Percentiles rank a stretch among this genome's conserved stretches.
Evolutionary conservation across 176 grass and related monocot species (phyloP).

Genomic region (Bothriochloa decipiens): DNA sequence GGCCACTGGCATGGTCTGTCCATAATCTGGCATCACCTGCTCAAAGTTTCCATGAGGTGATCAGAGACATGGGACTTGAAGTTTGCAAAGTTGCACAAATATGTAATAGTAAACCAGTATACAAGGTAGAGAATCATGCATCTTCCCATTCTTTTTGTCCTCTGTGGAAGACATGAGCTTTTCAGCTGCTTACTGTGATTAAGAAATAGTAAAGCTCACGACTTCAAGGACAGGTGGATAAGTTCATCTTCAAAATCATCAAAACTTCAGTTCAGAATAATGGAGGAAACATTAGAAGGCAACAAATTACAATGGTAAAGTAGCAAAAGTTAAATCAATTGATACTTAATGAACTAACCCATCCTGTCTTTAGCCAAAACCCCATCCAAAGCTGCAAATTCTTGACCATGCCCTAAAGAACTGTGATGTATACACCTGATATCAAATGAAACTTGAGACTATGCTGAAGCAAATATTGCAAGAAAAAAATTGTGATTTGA

Average conservation of each 20-base stretch:
- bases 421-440: slow-evolving; percentile 37
- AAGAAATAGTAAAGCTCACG: slow-evolving; percentile 43
- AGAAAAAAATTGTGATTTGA: slow-evolving; percentile 2
- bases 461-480: not conserved
- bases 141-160: slow-evolving; percentile 36
- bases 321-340: not conserved
- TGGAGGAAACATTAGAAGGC: slow-evolving; percentile 29
- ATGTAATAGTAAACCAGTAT: not conserved
- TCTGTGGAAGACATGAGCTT: slow-evolving; percentile 43
- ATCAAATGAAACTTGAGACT: slow-evolving; percentile 13
- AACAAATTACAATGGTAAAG: slow-evolving; percentile 10
- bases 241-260: slow-evolving; percentile 40
- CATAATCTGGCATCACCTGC: slow-evolving; percentile 37
- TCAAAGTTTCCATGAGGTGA: slow-evolving; percentile 1
- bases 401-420: slow-evolving; percentile 47
- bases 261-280: slow-evolving; percentile 39
- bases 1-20: not conserved
- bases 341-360: slow-evolving; percentile 43
- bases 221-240: slow-evolving; percentile 55
- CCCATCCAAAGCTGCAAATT: slow-evolving; percentile 52
- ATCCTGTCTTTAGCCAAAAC: slow-evolving; percentile 40
- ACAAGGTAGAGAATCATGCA: slow-evolving; percentile 29
- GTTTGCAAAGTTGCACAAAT: not conserved
- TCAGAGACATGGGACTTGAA: slow-evolving; percentile 1
- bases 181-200: slow-evolving; percentile 44